Base-by-base conservation (phyloP, 1,284 basidiomycete species). In the Trametes versicolor region DNA sequence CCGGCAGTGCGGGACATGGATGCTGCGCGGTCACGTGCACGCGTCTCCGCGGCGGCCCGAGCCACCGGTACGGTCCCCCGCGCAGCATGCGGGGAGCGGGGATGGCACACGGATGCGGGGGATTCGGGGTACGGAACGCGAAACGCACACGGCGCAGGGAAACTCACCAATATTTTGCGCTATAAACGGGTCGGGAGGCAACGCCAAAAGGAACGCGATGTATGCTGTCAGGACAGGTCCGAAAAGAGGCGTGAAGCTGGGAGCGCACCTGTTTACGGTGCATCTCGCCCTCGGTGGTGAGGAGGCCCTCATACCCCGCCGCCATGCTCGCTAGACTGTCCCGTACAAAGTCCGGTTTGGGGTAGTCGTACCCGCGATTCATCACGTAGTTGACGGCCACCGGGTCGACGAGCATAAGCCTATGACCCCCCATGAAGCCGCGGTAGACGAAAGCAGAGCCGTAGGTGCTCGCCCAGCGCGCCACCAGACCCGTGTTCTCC, bases 261-360 rank as follows among this genome's bases (percentile, higher is more conserved):
- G 17, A n/a, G 73, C 77, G 63, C 59, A 83, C 85, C 80, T 86
- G 84, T 71, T 83, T 81, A 56, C 77, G 79, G 71, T 92, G 89
- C 47, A 78, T 77, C 12, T 80, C 78, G 29, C 79, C 86, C 71
- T 88, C 85, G 0, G 82, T 82, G 10, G 81, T 84, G 53, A 87
- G 76, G 25, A 87, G 67, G 9, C 84, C 81, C 23, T 84, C 80
- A 36, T 78, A 73, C 2, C 85, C 83, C 0, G 79, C 82, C 37
- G 79, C 82, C 85, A 88, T 87, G 41, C 78, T 79, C 0, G 84
- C 85, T 34, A 93, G 78, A 56, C 80, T 80, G 43, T 86, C 83
- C 27, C 86, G 79, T 12, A 91, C 81, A 63, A 88, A 86, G 51
- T 85, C 82, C 1, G 90, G 88, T 72, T 92, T 92, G 23, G 87